phyloP scores from a whole-genome alignment of 2,329 filamentous ascomycete species.

The Chaetothyriales sp. region DNA sequence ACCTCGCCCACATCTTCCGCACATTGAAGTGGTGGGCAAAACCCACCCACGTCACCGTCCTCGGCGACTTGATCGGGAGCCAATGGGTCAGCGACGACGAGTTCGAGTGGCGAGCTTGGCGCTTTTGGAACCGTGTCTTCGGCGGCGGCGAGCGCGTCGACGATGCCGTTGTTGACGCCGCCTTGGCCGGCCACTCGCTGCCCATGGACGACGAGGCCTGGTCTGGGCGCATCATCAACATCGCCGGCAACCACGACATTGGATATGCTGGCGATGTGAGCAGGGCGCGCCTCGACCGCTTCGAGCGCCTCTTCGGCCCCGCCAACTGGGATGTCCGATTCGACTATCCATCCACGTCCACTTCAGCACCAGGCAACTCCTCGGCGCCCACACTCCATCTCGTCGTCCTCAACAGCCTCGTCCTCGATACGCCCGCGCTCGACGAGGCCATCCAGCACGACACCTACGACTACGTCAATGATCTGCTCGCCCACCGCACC shows the following conservation, averaged over 20 bases:
- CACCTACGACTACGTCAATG: conserved; percentile 60
- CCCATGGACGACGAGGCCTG: conserved; percentile 41
- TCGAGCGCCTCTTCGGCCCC: conserved; percentile 72
- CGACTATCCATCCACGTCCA: conserved; percentile 32
- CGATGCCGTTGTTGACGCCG: conserved; percentile 27
- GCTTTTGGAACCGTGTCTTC: conserved; percentile 76
- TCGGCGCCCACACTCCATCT: conserved; percentile 53
- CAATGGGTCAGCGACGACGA: conserved; percentile 87
- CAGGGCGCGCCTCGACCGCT: conserved; percentile 58
- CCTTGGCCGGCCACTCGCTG: conserved; percentile 33
- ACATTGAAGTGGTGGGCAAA: conserved; percentile 68
- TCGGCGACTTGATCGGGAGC: conserved; percentile 84
- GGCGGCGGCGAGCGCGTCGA: conserved; percentile 50
- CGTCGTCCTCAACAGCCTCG: conserved; percentile 81
- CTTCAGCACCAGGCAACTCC: conserved; percentile 18
- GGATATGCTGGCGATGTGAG: conserved; percentile 90
- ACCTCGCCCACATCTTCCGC: conserved; percentile 83
- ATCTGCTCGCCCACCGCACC: conserved; percentile 43
- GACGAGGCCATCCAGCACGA: conserved; percentile 54
- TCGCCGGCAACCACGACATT: conserved; percentile 91
- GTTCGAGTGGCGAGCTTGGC: conserved; percentile 56
- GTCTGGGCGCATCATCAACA: conserved; percentile 68
- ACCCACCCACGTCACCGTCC: conserved; percentile 75
- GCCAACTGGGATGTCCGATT: conserved; percentile 83
- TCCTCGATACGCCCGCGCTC: conserved; percentile 71